Evolutionary conservation across 176 grass and related monocot genomes (phyloP), one percentile per base, ranked within the genome.

Genomic region (Zea luxurians): DNA sequence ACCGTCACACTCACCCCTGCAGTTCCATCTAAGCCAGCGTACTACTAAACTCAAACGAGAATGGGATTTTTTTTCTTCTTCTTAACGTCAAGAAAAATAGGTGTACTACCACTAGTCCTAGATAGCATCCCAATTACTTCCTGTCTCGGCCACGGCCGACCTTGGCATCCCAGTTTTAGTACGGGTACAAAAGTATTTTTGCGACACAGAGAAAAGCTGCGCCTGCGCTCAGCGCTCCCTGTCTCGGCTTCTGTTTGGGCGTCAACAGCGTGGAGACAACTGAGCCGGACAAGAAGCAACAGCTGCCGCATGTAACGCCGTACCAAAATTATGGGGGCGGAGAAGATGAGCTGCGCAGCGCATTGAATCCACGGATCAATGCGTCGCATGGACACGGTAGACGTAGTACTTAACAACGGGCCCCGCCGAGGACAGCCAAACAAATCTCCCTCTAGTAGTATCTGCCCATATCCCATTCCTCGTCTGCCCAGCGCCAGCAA

Each of bases 361-460:
- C 68, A 78, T 87, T 87, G 61, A 67, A 78, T 73, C 9, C 61
- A 37, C 68, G 9, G 61, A 50, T 68, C 37, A 78, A 82, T 77
- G 79, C 79, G 54, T 45, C 34, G 41, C 27, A 27, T 27, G 27
- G 27, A 27, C 27, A 27, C 1, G 27, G 27, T 27, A 27, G 27
- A 27, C 27, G 27, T 27, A 27, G 27, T 27, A 27, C 27, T 27
- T 27, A 27, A 27, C 27, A 27, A 27, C 27, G 27, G 27, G 27
- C n/a, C n/a, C n/a, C n/a, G n/a, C 27, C 27, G 27, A 27, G 27
- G 27, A 27, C 27, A 27, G 27, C 27, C 27, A 27, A 27, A 27
- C 27, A 27, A 27, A 27, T 27, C 27, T 27, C 27, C 27, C 27
- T 27, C 27, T 27, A 27, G 27, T 27, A 27, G 27, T 27, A 27